Conservation (phyloP, 352 stramenopile species). For the Phytopythium chamaehyphon region DNA sequence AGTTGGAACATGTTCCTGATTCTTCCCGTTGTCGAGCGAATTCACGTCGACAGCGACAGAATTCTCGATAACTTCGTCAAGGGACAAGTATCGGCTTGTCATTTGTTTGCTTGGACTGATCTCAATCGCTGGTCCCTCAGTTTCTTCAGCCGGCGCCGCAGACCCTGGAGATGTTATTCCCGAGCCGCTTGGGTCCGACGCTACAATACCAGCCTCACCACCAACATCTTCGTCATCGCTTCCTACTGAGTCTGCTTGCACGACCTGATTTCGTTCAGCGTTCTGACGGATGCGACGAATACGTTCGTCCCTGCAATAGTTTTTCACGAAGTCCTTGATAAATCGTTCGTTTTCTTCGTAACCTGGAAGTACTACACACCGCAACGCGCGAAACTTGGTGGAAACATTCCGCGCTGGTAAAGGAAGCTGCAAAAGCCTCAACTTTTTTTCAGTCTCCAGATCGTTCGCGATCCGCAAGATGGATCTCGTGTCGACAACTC, state of each 20-base stretch:
- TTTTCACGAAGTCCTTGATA: constrained; percentile 69
- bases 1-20: constrained; percentile 1
- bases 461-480: constrained; percentile 67
- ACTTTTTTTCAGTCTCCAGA: constrained; percentile 41
- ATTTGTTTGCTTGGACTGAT: neutral
- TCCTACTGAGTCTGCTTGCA: constrained; percentile 38
- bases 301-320: constrained; percentile 77
- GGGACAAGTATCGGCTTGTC: neutral
- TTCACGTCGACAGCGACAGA: neutral
- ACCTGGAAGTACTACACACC: constrained; percentile 58
- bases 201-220: neutral
- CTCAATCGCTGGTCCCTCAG: neutral
- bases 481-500: constrained; percentile 65
- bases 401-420: constrained; percentile 73
- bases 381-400: constrained; percentile 70
- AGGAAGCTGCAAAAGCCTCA: constrained; percentile 59
- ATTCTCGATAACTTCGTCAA: neutral
- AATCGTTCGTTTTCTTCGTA: constrained; percentile 69
- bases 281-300: constrained; percentile 64
- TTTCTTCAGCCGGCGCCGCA: neutral
- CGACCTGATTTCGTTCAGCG: constrained; percentile 43
- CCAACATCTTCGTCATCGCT: constrained; percentile 33
- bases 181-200: no score
- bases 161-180: no score
- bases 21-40: neutral